Base-by-base conservation (phyloP, 495 filamentous ascomycete genomes). In the Halenospora varia region DNA sequence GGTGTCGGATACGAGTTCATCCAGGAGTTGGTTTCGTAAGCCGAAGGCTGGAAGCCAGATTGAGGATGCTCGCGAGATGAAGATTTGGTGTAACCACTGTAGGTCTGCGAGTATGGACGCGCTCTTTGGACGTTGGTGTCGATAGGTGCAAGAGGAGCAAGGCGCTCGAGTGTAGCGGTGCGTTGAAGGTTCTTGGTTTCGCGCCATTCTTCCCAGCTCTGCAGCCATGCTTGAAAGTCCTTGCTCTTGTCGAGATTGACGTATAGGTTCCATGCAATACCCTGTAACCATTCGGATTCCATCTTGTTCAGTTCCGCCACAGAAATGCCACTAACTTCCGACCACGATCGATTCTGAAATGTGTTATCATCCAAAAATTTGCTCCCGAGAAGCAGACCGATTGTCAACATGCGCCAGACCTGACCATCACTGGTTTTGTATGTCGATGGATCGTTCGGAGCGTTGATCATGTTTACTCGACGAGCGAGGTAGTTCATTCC, bases 331-430 rank as follows among this genome's bases (percentile, higher is more conserved):
- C 92, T 97, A 22, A 99, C 94, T 67, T 99, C 95, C 2, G 95
- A 88, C 94, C 94, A 99, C 6, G 95, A 97, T 53, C 92, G 89
- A 75, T 97, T 99, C 77, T 97, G 92, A 73, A 97, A 99, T 15
- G 94, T 99, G 73, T 97, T 97, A 72, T 99, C 94, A 67, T 99
- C 94, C 53, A 97, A 72, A 66, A 99, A 99, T 74, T 99, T 99
- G 77, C 92, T 97, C 51, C 92, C 94, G 26, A 99, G 81, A 41
- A 99, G 77, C 26, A 99, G 79, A 15, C 87, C 79, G 53, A 92
- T 88, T 13, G 92, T 97, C 53, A 97, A 80, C 83, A 97, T 89
- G 51, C 91, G 87, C 77, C 94, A 96, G 53, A 95, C 82, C 65
- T 93, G 85, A 44, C 84, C 86, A 67, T 86, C 86, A 6, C 55